Evolutionary conservation across 2,329 filamentous ascomycete species (phyloP).

Genomic region (Epicoccum nigrum): DNA sequence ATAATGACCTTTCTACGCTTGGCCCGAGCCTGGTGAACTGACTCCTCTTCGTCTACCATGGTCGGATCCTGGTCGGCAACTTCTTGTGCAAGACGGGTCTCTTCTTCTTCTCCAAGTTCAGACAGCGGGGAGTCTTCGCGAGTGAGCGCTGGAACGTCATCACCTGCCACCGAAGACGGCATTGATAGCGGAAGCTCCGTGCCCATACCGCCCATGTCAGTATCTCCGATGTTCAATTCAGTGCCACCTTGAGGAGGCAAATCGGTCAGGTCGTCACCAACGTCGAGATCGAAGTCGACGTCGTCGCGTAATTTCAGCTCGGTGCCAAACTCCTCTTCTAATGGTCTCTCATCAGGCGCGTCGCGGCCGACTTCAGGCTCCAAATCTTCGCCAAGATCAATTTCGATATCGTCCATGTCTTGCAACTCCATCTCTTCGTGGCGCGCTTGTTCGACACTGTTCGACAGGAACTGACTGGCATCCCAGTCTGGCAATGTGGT

Average conservation of each 20-base stretch:
- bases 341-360: slow-evolving; percentile 65
- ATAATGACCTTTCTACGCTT: slow-evolving; percentile 82
- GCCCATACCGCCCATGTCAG: slow-evolving; percentile 55
- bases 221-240: slow-evolving; percentile 43
- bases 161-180: slow-evolving; percentile 2
- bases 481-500: slow-evolving; percentile 60
- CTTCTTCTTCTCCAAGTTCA: slow-evolving; percentile 57
- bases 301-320: slow-evolving; percentile 62
- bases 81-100: slow-evolving; percentile 70
- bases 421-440: slow-evolving; percentile 55
- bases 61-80: slow-evolving; percentile 47
- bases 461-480: slow-evolving; percentile 80
- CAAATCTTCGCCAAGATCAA: slow-evolving; percentile 67
- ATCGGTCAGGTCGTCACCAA: slow-evolving; percentile 44
- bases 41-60: slow-evolving; percentile 56
- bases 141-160: slow-evolving; percentile 11
- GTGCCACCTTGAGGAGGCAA: slow-evolving; percentile 17
- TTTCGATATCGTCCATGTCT: slow-evolving; percentile 62
- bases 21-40: slow-evolving; percentile 70
- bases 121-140: slow-evolving; percentile 62
- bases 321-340: slow-evolving; percentile 40
- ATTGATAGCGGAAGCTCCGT: slow-evolving; percentile 27
- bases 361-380: slow-evolving; percentile 83
- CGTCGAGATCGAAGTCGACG: slow-evolving; percentile 56
- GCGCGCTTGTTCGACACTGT: slow-evolving; percentile 62